A percentile compares a stretch with the other conserved stretches of the same genome.
These are phyloP conservation scores for Fraxinus nigra DNA, from an alignment of 305 asterid species.

Conservation along the genomic window DNA sequence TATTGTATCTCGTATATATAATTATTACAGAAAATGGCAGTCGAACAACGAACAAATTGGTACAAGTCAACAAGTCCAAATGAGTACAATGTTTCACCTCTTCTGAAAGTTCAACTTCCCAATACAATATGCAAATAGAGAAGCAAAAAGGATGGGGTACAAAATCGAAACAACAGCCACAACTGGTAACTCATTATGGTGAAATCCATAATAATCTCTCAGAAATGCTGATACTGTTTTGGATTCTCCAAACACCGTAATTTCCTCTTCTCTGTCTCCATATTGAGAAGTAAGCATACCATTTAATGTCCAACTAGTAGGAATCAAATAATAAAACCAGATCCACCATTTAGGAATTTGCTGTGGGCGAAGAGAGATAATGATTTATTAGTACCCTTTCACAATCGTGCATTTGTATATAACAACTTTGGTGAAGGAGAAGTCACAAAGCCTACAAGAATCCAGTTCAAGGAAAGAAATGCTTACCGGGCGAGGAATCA, in stretches of 20 bases:
- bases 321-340: conserved; percentile 51
- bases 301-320: conserved; percentile 60
- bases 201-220: conserved; percentile 54
- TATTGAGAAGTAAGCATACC: conserved; percentile 61
- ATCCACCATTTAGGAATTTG: conserved; percentile 73
- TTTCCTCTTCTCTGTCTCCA: conserved; percentile 47
- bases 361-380: conserved; percentile 28
- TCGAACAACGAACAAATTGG: background rate
- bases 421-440: background rate
- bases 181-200: conserved; percentile 41
- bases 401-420: background rate
- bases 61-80: background rate
- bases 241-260: conserved; percentile 42
- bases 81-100: conserved; percentile 31
- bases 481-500: conserved; percentile 53
- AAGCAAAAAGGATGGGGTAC: conserved; percentile 47
- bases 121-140: conserved; percentile 40
- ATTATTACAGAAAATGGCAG: background rate
- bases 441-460: background rate
- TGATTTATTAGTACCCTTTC: background rate
- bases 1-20: background rate
- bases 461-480: background rate
- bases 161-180: conserved; percentile 46
- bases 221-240: conserved; percentile 44
- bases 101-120: conserved; percentile 55